Evolutionary conservation across 1,284 basidiomycete species (phyloP).

Genomic region (Cryptococcus sp.): DNA sequence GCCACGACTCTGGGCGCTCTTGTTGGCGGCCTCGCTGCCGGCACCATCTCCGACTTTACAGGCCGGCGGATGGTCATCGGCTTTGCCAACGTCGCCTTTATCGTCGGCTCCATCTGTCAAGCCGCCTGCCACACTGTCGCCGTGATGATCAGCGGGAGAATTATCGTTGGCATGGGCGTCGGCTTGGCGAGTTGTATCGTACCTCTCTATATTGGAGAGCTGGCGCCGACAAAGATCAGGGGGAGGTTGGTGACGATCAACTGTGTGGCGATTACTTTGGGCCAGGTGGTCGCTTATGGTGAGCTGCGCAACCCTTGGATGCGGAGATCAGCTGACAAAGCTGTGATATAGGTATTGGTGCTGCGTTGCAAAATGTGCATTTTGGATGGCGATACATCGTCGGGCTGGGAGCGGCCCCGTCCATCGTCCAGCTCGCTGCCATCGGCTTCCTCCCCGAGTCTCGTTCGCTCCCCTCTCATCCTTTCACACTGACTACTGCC

Average conservation of each 20-base stretch:
- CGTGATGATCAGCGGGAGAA: conserved; percentile 71
- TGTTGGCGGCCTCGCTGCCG: conserved; percentile 66
- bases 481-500: not conserved
- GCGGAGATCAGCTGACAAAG: not conserved
- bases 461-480: conserved; percentile 50
- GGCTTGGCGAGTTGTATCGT: conserved; percentile 71
- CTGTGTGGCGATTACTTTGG: conserved; percentile 52
- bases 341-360: conserved; percentile 56
- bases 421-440: conserved; percentile 61
- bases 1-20: conserved; percentile 75
- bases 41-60: conserved; percentile 68
- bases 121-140: conserved; percentile 62
- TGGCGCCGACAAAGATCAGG: conserved; percentile 69
- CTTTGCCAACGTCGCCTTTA: conserved; percentile 70
- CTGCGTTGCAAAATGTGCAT: conserved; percentile 62
- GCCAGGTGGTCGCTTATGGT: conserved; percentile 73
- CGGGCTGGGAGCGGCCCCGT: conserved; percentile 66
- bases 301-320: not conserved
- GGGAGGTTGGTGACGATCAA: conserved; percentile 66
- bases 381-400: conserved; percentile 83
- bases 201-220: conserved; percentile 77
- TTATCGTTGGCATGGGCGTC: conserved; percentile 59
- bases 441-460: conserved; percentile 71
- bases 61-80: conserved; percentile 66
- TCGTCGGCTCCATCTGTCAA: conserved; percentile 63